Evolutionary conservation across 2,329 filamentous ascomycete species (phyloP).

Genomic region (Apiospora rasikravindrae): DNA sequence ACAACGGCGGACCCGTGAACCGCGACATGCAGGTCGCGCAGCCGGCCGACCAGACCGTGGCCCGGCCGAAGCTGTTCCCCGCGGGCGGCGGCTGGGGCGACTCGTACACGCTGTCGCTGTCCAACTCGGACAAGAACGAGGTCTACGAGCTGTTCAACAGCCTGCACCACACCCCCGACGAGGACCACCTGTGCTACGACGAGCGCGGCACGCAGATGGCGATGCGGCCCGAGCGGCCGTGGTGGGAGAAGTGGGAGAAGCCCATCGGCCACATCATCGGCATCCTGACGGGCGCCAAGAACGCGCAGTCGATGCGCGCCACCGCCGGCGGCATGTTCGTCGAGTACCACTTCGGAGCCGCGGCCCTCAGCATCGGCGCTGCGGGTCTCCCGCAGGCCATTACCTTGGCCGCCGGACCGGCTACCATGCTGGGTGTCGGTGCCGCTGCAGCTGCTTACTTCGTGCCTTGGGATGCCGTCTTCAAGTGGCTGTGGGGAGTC

Average conservation of each 20-base stretch:
- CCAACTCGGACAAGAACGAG: slow-evolving; percentile 16
- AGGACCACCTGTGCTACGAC: slow-evolving; percentile 8
- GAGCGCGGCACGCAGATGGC: background rate
- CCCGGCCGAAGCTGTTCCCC: background rate
- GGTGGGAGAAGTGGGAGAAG: slow-evolving; percentile 18
- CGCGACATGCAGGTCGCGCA: background rate
- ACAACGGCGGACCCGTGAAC: background rate
- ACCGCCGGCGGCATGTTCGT: slow-evolving; percentile 22
- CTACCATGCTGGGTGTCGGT: slow-evolving; percentile 19
- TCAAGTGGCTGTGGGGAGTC: slow-evolving; percentile 22
- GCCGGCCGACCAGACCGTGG: background rate
- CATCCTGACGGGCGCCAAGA: slow-evolving; percentile 21
- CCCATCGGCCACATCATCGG: slow-evolving; percentile 22
- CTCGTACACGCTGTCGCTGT: slow-evolving; percentile 17
- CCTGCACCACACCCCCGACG: background rate
- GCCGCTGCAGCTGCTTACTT: slow-evolving; percentile 20
- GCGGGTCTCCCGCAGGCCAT: slow-evolving; percentile 18
- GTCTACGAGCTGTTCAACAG: slow-evolving; percentile 22
- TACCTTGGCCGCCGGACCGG: slow-evolving; percentile 18
- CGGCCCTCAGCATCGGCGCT: slow-evolving; percentile 19
- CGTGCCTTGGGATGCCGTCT: slow-evolving; percentile 21
- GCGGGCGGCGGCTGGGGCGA: slow-evolving; percentile 14
- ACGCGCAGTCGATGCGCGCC: slow-evolving; percentile 18
- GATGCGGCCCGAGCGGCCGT: slow-evolving; percentile 8
- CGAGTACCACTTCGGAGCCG: slow-evolving; percentile 22